Evolutionary conservation across 805 yeast species (phyloP).

Genomic region (Myxozyma mucilagina): DNA sequence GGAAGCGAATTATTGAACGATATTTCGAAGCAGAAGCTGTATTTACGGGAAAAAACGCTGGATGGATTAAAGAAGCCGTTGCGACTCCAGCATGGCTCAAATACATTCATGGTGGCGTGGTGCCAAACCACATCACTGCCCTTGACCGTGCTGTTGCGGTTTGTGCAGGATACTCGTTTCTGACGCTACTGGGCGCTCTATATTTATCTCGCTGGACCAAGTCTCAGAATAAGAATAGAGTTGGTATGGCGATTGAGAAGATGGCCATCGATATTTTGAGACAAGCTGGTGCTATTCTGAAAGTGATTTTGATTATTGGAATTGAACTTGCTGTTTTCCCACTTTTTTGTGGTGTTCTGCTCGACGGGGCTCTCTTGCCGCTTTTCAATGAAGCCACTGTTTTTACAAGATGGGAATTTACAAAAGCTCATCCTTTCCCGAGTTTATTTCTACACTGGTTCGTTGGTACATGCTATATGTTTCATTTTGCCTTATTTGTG

Average conservation of each 20-base stretch:
- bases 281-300: conserved; percentile 53
- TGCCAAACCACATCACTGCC: conserved; percentile 13
- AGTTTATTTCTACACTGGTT: conserved; percentile 54
- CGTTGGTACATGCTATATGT: conserved; percentile 83
- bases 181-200: conserved; percentile 16
- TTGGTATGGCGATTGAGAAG: conserved; percentile 17
- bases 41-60: neutral
- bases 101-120: conserved; percentile 18
- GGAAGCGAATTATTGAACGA: conserved; percentile 11
- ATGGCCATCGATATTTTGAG: conserved; percentile 22
- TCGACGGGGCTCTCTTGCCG: conserved; percentile 70
- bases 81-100: conserved; percentile 17
- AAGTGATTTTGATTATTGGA: conserved; percentile 71
- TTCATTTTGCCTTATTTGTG: conserved; percentile 78
- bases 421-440: conserved; percentile 33
- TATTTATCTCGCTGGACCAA: conserved; percentile 18
- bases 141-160: conserved; percentile 26
- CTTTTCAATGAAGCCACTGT: conserved; percentile 40
- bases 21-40: neutral
- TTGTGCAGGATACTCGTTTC: conserved; percentile 23
- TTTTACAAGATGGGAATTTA: conserved; percentile 9
- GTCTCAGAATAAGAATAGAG: neutral
- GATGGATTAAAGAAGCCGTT: neutral
- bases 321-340: conserved; percentile 87
- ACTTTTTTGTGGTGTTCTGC: conserved; percentile 73